Conservation (phyloP, 129 eudicot species). For the Heracleum sosnowskyi region DNA sequence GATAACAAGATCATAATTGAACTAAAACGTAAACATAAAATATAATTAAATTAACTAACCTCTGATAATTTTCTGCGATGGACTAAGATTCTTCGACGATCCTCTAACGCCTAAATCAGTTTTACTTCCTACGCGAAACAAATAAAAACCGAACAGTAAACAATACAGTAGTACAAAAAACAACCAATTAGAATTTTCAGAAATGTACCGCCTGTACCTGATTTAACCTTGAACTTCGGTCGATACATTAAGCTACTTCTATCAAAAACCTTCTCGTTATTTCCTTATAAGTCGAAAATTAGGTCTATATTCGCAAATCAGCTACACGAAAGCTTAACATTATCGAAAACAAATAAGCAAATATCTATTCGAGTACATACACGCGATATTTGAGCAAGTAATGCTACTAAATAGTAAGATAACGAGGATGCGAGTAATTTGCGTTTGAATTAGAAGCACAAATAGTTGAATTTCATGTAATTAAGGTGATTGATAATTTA, state of each 20-base stretch:
- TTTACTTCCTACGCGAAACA: conserved; percentile 20
- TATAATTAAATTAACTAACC: conserved; percentile 36
- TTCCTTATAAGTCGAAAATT: conserved; percentile 13
- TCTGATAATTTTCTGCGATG: conserved; percentile 75
- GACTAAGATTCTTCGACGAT: conserved; percentile 46
- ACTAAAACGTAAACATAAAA: background rate
- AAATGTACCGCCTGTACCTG: conserved; percentile 20
- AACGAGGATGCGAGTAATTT: background rate
- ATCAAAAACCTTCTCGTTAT: conserved; percentile 21
- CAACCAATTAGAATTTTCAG: background rate
- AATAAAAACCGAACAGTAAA: background rate
- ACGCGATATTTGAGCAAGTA: background rate
- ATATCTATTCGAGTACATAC: conserved; percentile 23
- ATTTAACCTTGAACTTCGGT: conserved; percentile 16
- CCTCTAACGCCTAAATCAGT: conserved; percentile 28
- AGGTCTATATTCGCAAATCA: conserved; percentile 34
- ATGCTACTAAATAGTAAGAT: background rate
- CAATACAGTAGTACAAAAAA: background rate
- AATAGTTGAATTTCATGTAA: background rate
- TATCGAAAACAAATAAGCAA: conserved; percentile 42
- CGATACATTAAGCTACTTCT: conserved; percentile 18
- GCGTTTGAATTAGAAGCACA: background rate
- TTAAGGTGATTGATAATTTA: background rate
- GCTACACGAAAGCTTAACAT: conserved; percentile 57
- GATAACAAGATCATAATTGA: background rate